Percentiles rank a stretch among this genome's conserved stretches.
Conservation (phyloP, 179 eudicot genomes). For the Heliamphora ciliata region DNA sequence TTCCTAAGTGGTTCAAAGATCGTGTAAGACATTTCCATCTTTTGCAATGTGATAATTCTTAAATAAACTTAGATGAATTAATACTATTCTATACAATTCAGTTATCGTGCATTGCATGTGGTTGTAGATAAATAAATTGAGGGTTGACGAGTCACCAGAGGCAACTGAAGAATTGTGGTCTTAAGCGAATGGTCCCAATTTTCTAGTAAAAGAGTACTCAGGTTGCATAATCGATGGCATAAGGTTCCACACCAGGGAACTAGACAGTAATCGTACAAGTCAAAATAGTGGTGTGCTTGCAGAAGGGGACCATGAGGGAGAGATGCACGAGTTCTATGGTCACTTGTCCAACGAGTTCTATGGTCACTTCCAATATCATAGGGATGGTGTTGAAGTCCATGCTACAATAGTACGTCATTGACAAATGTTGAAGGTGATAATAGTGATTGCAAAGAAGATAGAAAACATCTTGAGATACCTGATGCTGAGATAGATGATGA, state of each 20-base stretch:
- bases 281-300: constrained; percentile 10
- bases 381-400: too few species aligned
- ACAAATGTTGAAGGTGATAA: too few species aligned
- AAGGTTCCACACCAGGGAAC: background rate
- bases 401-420: too few species aligned
- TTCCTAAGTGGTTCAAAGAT: constrained; percentile 6
- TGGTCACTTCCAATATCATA: too few species aligned
- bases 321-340: background rate
- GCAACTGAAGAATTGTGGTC: background rate
- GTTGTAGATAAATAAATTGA: background rate
- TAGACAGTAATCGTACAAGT: background rate
- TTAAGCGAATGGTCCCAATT: background rate
- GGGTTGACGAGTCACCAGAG: background rate
- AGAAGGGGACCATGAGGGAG: background rate
- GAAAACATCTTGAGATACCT: too few species aligned
- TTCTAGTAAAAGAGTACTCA: background rate
- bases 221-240: constrained; percentile 3
- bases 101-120: background rate
- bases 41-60: background rate
- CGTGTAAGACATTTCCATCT: background rate
- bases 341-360: background rate
- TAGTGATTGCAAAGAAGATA: too few species aligned
- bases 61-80: too few species aligned
- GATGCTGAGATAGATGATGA: too few species aligned
- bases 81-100: too few species aligned